Conservation (phyloP, 2,329 filamentous ascomycete genomes). For the Pestalotiopsis sp. region DNA sequence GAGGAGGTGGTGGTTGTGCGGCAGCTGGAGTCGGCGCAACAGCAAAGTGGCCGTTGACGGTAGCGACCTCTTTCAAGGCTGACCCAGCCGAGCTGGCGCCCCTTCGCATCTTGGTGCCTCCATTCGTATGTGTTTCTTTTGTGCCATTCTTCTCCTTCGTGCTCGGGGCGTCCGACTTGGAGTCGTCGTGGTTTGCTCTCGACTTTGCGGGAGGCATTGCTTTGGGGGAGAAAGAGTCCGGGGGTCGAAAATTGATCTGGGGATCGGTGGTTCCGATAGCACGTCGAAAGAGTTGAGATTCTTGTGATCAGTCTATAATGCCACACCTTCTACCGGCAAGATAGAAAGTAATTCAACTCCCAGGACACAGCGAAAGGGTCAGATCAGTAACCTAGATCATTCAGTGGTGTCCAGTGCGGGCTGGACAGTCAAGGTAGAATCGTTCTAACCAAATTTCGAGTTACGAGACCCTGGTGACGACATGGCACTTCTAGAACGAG, state of each 20-base stretch:
- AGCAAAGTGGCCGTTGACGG: constrained; percentile 30
- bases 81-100: constrained; percentile 53
- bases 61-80: constrained; percentile 43
- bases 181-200: constrained; percentile 33
- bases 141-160: constrained; percentile 32
- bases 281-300: no score
- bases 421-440: no score
- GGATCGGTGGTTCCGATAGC: no score
- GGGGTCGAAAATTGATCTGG: not conserved
- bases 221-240: not conserved
- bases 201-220: constrained; percentile 25
- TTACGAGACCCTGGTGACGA: no score
- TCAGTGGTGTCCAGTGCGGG: no score
- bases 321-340: no score
- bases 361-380: no score
- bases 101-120: constrained; percentile 51
- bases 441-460: no score
- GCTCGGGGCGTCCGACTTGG: constrained; percentile 34
- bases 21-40: constrained; percentile 16
- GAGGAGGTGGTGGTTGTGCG: constrained; percentile 22
- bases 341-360: no score
- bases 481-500: no score
- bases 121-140: constrained; percentile 38
- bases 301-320: no score
- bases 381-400: no score